A percentile compares a stretch with the other conserved stretches of the same genome.
phyloP scores from a whole-genome alignment of 768 basidiomycete genomes.

The Wakefieldia striispora region DNA sequence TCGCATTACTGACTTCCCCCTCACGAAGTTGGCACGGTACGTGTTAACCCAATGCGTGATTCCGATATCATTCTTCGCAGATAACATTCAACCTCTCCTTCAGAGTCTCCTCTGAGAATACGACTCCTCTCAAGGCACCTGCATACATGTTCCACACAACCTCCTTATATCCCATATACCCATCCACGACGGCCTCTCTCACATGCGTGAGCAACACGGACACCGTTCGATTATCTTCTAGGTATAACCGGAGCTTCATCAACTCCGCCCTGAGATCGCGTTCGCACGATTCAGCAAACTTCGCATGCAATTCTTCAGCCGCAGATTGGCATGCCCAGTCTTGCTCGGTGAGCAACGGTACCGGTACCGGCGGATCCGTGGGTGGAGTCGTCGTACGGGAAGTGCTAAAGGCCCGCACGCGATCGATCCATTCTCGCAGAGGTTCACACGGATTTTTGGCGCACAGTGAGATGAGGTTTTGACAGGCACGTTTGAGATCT shows the following conservation, averaged over 20 bases:
- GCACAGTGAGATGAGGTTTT: constrained; percentile 72
- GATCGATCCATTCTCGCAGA: constrained; percentile 62
- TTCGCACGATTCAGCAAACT: constrained; percentile 55
- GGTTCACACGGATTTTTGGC: constrained; percentile 56
- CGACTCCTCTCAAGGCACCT: constrained; percentile 31
- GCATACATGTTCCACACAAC: constrained; percentile 50
- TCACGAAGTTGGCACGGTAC: neutral
- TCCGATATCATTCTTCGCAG: constrained; percentile 26
- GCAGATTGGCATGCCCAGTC: constrained; percentile 51
- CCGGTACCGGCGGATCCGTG: constrained; percentile 11
- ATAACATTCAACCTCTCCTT: constrained; percentile 39
- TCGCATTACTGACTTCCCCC: neutral
- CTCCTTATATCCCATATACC: constrained; percentile 73
- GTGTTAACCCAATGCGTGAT: neutral
- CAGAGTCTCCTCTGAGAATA: constrained; percentile 37
- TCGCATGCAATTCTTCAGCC: constrained; percentile 47
- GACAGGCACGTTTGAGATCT: constrained; percentile 81
- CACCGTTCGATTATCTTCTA: constrained; percentile 79
- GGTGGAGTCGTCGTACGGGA: constrained; percentile 23
- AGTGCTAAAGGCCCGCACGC: constrained; percentile 37
- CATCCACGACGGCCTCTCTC: constrained; percentile 69
- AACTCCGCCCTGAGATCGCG: constrained; percentile 55
- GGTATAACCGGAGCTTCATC: constrained; percentile 65
- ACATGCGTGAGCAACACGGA: constrained; percentile 75
- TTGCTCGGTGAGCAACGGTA: constrained; percentile 36